Evolutionary conservation across 176 grass and related monocot genomes (phyloP), one percentile per base, ranked within the genome.

Genomic region (Oryza glaberrima): DNA sequence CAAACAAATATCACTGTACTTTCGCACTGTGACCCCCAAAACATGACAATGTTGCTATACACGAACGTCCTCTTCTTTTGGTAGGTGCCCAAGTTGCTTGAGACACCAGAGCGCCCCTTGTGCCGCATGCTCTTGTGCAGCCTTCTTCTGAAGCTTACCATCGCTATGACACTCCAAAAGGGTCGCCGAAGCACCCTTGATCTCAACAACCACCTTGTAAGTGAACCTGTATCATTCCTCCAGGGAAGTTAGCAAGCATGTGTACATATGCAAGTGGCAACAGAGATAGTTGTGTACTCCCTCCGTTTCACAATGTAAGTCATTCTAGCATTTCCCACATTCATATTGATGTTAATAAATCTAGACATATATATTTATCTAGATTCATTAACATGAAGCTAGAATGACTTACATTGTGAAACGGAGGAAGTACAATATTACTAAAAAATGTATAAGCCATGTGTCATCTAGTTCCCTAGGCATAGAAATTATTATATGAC

Each of bases 51-150:
- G 61, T 80, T 48, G 23, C 70, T 85, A 80, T 2, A 63, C 26
- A 76, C 40, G 20, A 61, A 28, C 32, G 60, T 77, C 25, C 65
- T 81, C 72, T 82, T 81, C 72, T 82, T 85, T 85, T 26, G 69
- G 46, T 76, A 85, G 70, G 72, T 83, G 86, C 22, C 91, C 93
- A 76, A 88, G 67, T 69, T 92, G 79, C 73, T 73, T 90, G 15
- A 98, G 89, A 74, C 63, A 98, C 91, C 96, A 98, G 0, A 98
- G 25, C 46, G 93, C 96, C 41, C 93, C 96, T 80, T 90, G 83
- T 26, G 93, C 92, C 4, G 96, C 93, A 83, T 94, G 91, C 54
- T 98, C 87, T 54, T 98, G 56, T 34, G 93, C 93, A 6, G 77
- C 91, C 69, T 88, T 95, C 87, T 90, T 98, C 73, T 92, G 86